A percentile compares a stretch with the other conserved stretches of the same genome.
phyloP scores from a whole-genome alignment of 2,329 filamentous ascomycete species.

The Colletotrichum sansevieriae region DNA sequence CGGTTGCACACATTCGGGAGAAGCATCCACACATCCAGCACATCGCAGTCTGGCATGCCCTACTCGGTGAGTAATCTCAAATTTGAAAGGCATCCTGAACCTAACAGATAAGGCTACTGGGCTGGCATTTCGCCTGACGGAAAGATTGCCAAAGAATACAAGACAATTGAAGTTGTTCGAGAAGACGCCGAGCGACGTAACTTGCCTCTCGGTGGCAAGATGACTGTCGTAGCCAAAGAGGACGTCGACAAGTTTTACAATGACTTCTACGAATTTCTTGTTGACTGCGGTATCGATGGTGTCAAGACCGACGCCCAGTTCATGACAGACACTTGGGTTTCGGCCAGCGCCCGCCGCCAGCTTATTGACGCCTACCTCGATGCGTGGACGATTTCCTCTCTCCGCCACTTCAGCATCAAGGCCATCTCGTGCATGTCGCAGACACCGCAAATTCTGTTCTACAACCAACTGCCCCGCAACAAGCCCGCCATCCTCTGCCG shows the following conservation, averaged over 20 bases:
- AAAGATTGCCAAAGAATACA: conserved; percentile 81
- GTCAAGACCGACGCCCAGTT: conserved; percentile 97
- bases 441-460: conserved; percentile 86
- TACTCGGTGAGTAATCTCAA: conserved; percentile 59
- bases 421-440: conserved; percentile 97
- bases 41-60: conserved; percentile 93
- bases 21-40: conserved; percentile 81
- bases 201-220: conserved; percentile 70
- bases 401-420: conserved; percentile 82
- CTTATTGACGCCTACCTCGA: conserved; percentile 85
- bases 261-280: conserved; percentile 91
- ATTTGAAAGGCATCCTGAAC: conserved; percentile 34
- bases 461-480: conserved; percentile 83
- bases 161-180: conserved; percentile 73
- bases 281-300: conserved; percentile 79
- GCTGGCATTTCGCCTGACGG: conserved; percentile 84
- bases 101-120: conserved; percentile 77
- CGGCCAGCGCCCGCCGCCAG: conserved; percentile 76
- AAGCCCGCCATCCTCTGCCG: conserved; percentile 80
- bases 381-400: conserved; percentile 83
- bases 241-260: conserved; percentile 85
- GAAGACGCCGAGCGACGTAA: conserved; percentile 61
- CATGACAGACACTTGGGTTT: conserved; percentile 81
- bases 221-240: conserved; percentile 79
- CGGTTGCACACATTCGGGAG: conserved; percentile 76